Evolutionary conservation across 2,329 filamentous ascomycete genomes (phyloP).

Genomic region (Pseudogymnoascus sp.): DNA sequence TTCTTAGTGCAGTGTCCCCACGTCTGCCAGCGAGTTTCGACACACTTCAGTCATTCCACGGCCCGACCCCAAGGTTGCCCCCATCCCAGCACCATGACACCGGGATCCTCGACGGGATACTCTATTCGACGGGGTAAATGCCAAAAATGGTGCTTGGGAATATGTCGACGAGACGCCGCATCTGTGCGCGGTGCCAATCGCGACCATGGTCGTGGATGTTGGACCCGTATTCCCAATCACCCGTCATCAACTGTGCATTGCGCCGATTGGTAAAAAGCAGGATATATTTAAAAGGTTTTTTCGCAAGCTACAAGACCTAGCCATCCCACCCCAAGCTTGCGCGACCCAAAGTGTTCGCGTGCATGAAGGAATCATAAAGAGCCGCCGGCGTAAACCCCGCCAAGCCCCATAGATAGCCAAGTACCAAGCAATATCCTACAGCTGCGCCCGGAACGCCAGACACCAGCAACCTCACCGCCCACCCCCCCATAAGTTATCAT

Average conservation of each 20-base stretch:
- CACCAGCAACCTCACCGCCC: conserved; percentile 2
- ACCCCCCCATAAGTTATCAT: not conserved
- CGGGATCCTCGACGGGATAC: not conserved
- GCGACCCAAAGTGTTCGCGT: not conserved
- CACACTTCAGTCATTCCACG: not conserved
- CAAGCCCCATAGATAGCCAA: not conserved
- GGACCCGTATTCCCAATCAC: not conserved
- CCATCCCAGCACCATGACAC: not conserved
- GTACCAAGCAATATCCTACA: conserved; percentile 3
- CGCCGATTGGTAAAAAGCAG: not conserved
- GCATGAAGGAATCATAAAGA: not conserved
- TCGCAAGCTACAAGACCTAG: conserved; percentile 2
- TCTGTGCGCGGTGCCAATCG: not conserved
- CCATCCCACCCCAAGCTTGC: not conserved
- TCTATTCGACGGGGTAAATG: not conserved
- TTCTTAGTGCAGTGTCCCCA: not conserved
- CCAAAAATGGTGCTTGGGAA: not conserved
- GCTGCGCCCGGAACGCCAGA: conserved; percentile 1
- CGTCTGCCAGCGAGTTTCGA: not conserved
- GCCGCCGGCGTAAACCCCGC: conserved; percentile 1
- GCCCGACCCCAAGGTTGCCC: not conserved
- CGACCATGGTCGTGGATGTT: not conserved
- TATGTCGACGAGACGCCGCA: not conserved
- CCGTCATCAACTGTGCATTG: not conserved
- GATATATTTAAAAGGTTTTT: not conserved